Evolutionary conservation across 2,329 filamentous ascomycete genomes (phyloP).

Genomic region (Teratosphaeria nubilosa): DNA sequence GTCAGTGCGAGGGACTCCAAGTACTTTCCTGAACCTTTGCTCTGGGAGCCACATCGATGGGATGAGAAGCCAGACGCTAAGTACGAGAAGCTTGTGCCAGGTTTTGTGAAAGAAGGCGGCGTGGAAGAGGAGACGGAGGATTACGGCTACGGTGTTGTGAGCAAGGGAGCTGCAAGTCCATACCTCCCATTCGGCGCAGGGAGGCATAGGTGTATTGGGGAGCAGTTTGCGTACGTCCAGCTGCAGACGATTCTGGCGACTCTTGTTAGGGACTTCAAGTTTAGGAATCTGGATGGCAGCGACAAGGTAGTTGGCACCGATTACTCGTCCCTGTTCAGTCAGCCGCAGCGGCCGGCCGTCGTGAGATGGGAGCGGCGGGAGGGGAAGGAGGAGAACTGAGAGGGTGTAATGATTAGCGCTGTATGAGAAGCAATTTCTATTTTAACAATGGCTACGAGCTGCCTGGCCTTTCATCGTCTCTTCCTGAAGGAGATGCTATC

Average conservation of each 20-base stretch:
- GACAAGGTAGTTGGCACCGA: conserved; percentile 58
- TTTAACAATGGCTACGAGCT: not conserved
- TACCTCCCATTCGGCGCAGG: conserved; percentile 93
- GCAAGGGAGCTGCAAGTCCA: conserved; percentile 78
- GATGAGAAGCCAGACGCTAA: conserved; percentile 48
- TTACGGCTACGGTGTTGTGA: conserved; percentile 87
- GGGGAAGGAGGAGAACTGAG: conserved; percentile 56
- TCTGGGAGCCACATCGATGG: conserved; percentile 92
- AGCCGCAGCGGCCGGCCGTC: conserved; percentile 37
- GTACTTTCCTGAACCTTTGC: conserved; percentile 71
- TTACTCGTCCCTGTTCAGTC: conserved; percentile 46
- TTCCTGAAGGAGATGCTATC: too few species aligned
- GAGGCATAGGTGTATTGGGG: conserved; percentile 87
- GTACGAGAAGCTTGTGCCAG: conserved; percentile 19
- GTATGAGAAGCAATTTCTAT: not conserved
- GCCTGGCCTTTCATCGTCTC: too few species aligned
- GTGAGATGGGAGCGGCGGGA: conserved; percentile 63
- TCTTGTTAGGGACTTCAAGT: conserved; percentile 68
- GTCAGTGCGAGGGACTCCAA: conserved; percentile 61
- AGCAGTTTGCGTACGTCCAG: conserved; percentile 92
- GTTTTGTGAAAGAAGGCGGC: conserved; percentile 18
- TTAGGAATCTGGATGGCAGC: conserved; percentile 64
- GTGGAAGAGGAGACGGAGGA: conserved; percentile 59
- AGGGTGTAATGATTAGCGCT: not conserved
- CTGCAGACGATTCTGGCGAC: conserved; percentile 74